These are phyloP conservation scores for Kwoniella sp. DNA, from an alignment of 768 basidiomycete genomes.

Conservation along the genomic window DNA sequence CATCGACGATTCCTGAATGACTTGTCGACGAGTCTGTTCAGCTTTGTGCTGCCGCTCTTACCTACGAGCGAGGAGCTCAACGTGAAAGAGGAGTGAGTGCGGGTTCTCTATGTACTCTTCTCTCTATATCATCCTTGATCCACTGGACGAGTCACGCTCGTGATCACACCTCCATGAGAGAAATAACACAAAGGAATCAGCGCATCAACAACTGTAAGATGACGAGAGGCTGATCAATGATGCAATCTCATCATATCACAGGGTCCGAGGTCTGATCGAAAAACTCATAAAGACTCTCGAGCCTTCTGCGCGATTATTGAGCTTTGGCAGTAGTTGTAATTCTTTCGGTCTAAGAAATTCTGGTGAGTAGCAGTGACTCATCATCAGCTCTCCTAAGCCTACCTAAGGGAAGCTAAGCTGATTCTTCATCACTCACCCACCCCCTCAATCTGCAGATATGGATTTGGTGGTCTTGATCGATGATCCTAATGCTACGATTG, in stretches of 20 bases:
- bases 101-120: slow-evolving; percentile 1
- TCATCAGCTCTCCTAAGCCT: too few species aligned
- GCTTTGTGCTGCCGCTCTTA: slow-evolving; percentile 88
- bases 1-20: slow-evolving; percentile 60
- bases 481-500: slow-evolving; percentile 69
- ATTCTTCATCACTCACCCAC: background rate
- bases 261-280: slow-evolving; percentile 87
- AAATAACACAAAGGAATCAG: too few species aligned
- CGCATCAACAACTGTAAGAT: too few species aligned
- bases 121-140: too few species aligned
- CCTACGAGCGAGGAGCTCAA: slow-evolving; percentile 86
- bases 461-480: slow-evolving; percentile 96
- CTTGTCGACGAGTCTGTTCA: slow-evolving; percentile 83
- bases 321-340: slow-evolving; percentile 96
- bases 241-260: slow-evolving; percentile 3
- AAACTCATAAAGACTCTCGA: slow-evolving; percentile 92
- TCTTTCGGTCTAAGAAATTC: slow-evolving; percentile 96
- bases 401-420: too few species aligned
- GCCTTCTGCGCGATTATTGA: slow-evolving; percentile 82
- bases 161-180: too few species aligned
- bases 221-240: background rate
- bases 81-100: slow-evolving; percentile 79
- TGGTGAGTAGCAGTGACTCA: slow-evolving; percentile 60
- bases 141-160: too few species aligned
- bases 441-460: slow-evolving; percentile 76